Base-by-base conservation (phyloP, 768 basidiomycete genomes). In the Tricholoma flavovirens region DNA sequence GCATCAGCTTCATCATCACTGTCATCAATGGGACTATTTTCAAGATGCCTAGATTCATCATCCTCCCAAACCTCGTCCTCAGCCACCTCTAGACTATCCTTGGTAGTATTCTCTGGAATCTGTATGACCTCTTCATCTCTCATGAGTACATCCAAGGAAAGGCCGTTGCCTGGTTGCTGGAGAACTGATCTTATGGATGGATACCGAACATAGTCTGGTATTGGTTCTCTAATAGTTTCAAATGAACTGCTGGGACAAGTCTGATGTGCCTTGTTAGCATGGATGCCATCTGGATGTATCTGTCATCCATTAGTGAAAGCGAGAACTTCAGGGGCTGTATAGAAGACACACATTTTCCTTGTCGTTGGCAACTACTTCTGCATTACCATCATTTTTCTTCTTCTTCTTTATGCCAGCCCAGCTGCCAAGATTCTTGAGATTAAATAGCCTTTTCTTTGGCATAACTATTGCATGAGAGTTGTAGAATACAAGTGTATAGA, bases 351-450 rank as follows among this genome's bases (percentile, higher is more conserved):
- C 45, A 46, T 46, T 26, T 46, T 46, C 45, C 24, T 46, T 46
- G 24, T 26, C n/a, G n/a, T n/a, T n/a, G n/a, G n/a, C 8, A 15
- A 19, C 42, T 15, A 5, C 42, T 43, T 26, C 24, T 46, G 22
- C 45, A 14, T 46, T 21, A 1, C 15, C 35, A 32, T 9, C 49
- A 54, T 42, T 49, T 49, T 8, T 45, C 24, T 55, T 49, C 17
- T 6, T 53, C 42, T 45, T 54, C 43, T 48, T 54, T 26, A 26
- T 26, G 2, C 24, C 24, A 26, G 24, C 24, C 24, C 24, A 26
- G 24, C 22, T 53, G 11, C 59, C 56, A 43, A 57, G 56, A n/a
- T 32, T 55, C 46, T 45, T 49, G 15, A 54, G 43, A 35, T 55
- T 49, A 35, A 55, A 55, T 48, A 43, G 22, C 33, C 14, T 42